phyloP scores from a whole-genome alignment of 306 rosid species.

The Prunus kanzakura region DNA sequence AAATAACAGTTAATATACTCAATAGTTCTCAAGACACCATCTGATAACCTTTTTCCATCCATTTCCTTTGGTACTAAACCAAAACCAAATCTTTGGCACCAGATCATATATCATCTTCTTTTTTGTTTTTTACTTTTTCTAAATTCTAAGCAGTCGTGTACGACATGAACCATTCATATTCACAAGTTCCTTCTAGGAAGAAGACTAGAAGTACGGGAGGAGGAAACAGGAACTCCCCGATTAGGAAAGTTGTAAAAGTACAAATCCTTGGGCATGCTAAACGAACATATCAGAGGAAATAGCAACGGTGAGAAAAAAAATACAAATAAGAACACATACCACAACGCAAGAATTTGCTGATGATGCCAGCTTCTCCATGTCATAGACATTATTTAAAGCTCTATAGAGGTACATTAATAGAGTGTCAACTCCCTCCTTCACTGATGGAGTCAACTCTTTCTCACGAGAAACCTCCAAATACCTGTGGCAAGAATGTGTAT shows the following conservation, averaged over 20 bases:
- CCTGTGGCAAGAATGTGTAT: constrained; percentile 43
- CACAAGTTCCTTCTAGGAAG: not conserved
- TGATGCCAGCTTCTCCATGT: constrained; percentile 92
- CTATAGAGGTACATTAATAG: constrained; percentile 87
- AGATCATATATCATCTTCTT: not conserved
- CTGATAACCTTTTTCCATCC: not conserved
- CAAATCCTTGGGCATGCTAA: constrained; percentile 8
- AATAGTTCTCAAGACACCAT: not conserved
- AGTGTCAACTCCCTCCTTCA: constrained; percentile 92
- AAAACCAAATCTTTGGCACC: not conserved
- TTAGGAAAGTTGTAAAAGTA: constrained; percentile 9
- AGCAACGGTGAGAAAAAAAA: constrained; percentile 5
- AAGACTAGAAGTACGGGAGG: not conserved
- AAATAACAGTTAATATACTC: not conserved
- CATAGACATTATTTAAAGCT: constrained; percentile 66
- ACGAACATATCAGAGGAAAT: not conserved
- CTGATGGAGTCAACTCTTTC: constrained; percentile 49
- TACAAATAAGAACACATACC: constrained; percentile 50
- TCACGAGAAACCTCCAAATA: constrained; percentile 80
- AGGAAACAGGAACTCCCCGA: not conserved
- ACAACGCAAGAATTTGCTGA: constrained; percentile 83
- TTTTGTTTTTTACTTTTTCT: not conserved
- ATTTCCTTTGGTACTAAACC: not conserved
- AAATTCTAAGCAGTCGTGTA: not conserved
- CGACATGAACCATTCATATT: constrained; percentile 1